Percentiles rank a stretch among this genome's conserved stretches.
These are phyloP conservation scores for Backusella westeae DNA, from an alignment of 192 early-diverging fungal genomes.

Conservation along the genomic window DNA sequence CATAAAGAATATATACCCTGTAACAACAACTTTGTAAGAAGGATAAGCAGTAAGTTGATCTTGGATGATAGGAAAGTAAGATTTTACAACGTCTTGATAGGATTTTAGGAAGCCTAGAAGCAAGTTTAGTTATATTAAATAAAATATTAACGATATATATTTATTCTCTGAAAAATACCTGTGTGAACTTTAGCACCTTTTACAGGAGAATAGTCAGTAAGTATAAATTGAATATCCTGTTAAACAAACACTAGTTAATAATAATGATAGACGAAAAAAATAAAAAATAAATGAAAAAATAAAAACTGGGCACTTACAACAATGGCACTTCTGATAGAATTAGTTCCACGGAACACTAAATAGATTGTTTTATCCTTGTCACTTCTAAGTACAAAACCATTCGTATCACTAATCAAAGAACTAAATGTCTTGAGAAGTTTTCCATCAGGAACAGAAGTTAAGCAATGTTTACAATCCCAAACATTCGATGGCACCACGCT, in stretches of 20 bases:
- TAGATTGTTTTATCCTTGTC: slow-evolving; percentile 17
- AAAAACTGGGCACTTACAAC: not conserved
- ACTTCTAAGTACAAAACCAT: slow-evolving; percentile 19
- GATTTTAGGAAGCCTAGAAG: not conserved
- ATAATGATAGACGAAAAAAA: not conserved
- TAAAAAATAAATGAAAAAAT: not conserved
- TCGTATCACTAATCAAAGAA: slow-evolving; percentile 13
- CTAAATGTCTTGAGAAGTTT: slow-evolving; percentile 11
- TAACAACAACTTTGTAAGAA: slow-evolving; percentile 22
- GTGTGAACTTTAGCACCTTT: slow-evolving; percentile 17
- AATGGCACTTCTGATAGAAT: slow-evolving; percentile 10
- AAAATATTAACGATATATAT: not conserved
- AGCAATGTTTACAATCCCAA: slow-evolving; percentile 20
- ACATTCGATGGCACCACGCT: not conserved
- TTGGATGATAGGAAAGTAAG: not conserved
- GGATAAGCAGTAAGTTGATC: slow-evolving; percentile 11
- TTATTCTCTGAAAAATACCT: not conserved
- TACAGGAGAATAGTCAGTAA: slow-evolving; percentile 19
- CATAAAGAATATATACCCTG: slow-evolving; percentile 13
- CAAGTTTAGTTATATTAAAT: not conserved
- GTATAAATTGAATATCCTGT: slow-evolving; percentile 14
- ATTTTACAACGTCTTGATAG: not conserved
- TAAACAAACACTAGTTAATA: not conserved
- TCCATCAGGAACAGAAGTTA: slow-evolving; percentile 11
- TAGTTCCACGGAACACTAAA: slow-evolving; percentile 23